These are phyloP conservation scores for Pseudophaeomoniella oleicola DNA, from an alignment of 2,329 filamentous ascomycete genomes.

Conservation along the genomic window DNA sequence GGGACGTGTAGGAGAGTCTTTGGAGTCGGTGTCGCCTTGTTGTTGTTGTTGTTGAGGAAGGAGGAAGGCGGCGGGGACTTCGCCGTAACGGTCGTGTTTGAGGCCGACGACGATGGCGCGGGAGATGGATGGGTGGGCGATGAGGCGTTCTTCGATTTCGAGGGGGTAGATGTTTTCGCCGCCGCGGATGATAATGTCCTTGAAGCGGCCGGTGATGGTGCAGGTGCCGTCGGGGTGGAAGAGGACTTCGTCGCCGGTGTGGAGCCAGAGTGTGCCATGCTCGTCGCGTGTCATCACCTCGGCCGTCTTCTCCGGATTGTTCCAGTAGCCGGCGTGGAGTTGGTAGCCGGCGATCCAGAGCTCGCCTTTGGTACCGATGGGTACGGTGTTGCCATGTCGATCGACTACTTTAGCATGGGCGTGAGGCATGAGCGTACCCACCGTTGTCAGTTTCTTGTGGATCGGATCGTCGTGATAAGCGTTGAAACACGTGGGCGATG, in stretches of 20 bases:
- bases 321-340: constrained; percentile 44
- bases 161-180: constrained; percentile 62
- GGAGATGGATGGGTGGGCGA: constrained; percentile 45
- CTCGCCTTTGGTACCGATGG: constrained; percentile 55
- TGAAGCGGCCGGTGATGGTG: constrained; percentile 59
- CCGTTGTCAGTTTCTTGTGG: constrained; percentile 51
- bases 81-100: constrained; percentile 56
- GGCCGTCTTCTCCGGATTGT: constrained; percentile 60
- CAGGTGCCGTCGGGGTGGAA: constrained; percentile 49
- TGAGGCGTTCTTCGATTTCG: constrained; percentile 61
- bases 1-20: constrained; percentile 23
- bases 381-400: constrained; percentile 48
- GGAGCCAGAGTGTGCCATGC: constrained; percentile 42
- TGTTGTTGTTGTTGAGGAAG: too few relatives aligned
- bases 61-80: constrained; percentile 55
- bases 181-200: constrained; percentile 65
- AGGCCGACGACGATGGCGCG: constrained; percentile 58
- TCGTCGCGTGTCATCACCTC: constrained; percentile 57
- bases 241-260: constrained; percentile 46
- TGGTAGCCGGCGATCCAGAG: constrained; percentile 68
- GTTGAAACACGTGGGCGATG: constrained; percentile 68
- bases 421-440: constrained; percentile 64
- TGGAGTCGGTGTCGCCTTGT: constrained; percentile 18
- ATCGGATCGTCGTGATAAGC: constrained; percentile 61
- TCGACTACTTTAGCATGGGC: constrained; percentile 65